phyloP scores from a whole-genome alignment of 345 rosid genomes.

The Adansonia digitata region DNA sequence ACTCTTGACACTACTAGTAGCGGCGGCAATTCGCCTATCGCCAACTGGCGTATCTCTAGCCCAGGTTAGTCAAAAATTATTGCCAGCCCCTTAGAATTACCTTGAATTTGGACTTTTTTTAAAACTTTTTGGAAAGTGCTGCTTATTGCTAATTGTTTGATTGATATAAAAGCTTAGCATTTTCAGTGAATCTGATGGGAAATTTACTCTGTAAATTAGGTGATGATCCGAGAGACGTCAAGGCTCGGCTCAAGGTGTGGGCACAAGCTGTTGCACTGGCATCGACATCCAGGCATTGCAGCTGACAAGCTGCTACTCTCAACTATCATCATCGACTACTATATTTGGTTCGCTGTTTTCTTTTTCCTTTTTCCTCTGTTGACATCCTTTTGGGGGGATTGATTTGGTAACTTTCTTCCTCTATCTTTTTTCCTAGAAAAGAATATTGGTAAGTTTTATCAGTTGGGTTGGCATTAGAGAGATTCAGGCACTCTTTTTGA shows the following conservation, averaged over 20 bases:
- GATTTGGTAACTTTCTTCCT: slow-evolving; percentile 1
- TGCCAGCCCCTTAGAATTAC: neutral
- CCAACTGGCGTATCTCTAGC: slow-evolving; percentile 82
- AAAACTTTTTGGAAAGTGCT: neutral
- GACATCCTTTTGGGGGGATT: neutral
- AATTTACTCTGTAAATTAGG: slow-evolving; percentile 34
- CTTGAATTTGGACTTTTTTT: neutral
- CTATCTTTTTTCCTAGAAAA: neutral
- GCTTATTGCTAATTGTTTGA: neutral
- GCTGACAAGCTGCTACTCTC: slow-evolving; percentile 8
- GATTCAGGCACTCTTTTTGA: neutral
- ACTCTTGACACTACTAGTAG: slow-evolving; percentile 53
- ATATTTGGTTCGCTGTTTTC: neutral
- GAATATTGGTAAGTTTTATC: neutral
- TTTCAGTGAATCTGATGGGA: neutral
- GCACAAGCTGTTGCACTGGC: slow-evolving; percentile 90
- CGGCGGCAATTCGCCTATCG: slow-evolving; percentile 83
- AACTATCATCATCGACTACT: neutral
- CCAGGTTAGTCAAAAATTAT: slow-evolving; percentile 52
- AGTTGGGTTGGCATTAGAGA: neutral
- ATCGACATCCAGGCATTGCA: slow-evolving; percentile 41
- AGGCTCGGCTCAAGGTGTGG: slow-evolving; percentile 93
- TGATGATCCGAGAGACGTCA: slow-evolving; percentile 91
- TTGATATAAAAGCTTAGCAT: neutral
- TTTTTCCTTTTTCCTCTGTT: neutral